These are phyloP conservation scores for Globisporangium nunn DNA, from an alignment of 352 stramenopile genomes.

Conservation along the genomic window DNA sequence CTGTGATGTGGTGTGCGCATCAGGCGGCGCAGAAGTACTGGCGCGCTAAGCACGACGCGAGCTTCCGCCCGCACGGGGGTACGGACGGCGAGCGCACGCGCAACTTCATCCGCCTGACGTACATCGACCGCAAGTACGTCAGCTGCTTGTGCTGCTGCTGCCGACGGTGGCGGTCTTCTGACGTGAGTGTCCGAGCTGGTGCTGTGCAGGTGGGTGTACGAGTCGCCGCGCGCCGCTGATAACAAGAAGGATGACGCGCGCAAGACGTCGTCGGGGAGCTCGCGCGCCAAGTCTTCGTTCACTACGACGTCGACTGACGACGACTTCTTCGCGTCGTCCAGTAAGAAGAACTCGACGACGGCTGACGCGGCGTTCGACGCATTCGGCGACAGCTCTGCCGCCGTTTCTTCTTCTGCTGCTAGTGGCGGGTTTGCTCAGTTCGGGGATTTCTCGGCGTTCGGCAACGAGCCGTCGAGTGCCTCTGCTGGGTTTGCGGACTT, in stretches of 20 bases:
- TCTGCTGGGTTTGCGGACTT: slow-evolving; percentile 52
- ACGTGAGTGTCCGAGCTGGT: background rate
- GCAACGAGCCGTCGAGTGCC: slow-evolving; percentile 22
- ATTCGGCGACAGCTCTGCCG: slow-evolving; percentile 13
- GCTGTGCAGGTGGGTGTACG: slow-evolving; percentile 59
- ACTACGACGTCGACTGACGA: slow-evolving; percentile 23
- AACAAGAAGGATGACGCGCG: slow-evolving; percentile 36
- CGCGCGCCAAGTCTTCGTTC: slow-evolving; percentile 27
- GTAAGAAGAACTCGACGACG: slow-evolving; percentile 14
- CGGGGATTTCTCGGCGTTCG: slow-evolving; percentile 77
- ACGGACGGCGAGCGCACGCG: slow-evolving; percentile 75
- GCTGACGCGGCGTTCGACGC: slow-evolving; percentile 25
- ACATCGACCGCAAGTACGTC: slow-evolving; percentile 81
- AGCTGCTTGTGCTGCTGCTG: background rate
- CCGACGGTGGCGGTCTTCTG: too few relatives aligned
- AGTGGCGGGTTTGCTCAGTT: slow-evolving; percentile 47
- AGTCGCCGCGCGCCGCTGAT: slow-evolving; percentile 48
- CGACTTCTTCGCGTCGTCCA: slow-evolving; percentile 40
- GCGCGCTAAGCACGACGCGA: slow-evolving; percentile 75
- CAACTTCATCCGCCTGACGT: slow-evolving; percentile 87
- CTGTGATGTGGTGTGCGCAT: background rate
- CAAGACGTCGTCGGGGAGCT: slow-evolving; percentile 19
- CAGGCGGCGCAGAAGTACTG: slow-evolving; percentile 83
- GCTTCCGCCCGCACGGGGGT: slow-evolving; percentile 61
- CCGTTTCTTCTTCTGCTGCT: slow-evolving; percentile 6